Conservation (phyloP, 768 basidiomycete genomes). For the Hysterangium stoloniferum region DNA sequence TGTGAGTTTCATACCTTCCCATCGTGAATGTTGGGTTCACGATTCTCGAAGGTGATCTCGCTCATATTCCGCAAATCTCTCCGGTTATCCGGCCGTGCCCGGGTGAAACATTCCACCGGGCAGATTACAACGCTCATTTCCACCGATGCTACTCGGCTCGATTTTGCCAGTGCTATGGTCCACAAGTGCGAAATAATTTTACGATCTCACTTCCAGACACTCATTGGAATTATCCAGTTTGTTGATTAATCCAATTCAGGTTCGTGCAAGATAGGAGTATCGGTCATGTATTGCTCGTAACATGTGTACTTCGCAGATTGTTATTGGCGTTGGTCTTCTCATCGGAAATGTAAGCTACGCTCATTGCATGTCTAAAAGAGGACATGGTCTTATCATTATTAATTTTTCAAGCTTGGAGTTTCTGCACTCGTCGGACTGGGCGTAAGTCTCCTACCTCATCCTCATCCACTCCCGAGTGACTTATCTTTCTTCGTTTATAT, state of each 20-base stretch:
- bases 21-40: neutral
- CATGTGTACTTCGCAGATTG: conserved; percentile 27
- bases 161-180: conserved; percentile 34
- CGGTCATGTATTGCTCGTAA: neutral
- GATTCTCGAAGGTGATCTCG: conserved; percentile 26
- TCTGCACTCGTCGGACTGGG: conserved; percentile 61
- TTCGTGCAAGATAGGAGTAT: conserved; percentile 14
- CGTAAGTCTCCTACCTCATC: conserved; percentile 20
- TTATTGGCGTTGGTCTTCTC: conserved; percentile 53
- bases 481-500: neutral
- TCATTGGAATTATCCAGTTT: conserved; percentile 27
- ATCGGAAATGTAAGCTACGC: conserved; percentile 43
- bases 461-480: conserved; percentile 10
- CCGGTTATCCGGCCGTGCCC: conserved; percentile 52
- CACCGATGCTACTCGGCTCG: conserved; percentile 51
- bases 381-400: neutral
- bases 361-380: neutral
- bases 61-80: conserved; percentile 60
- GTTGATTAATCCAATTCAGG: conserved; percentile 57
- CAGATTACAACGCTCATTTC: conserved; percentile 67
- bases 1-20: conserved; percentile 22
- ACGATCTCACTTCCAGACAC: neutral
- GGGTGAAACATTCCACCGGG: conserved; percentile 52
- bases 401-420: conserved; percentile 51
- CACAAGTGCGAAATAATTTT: conserved; percentile 22